phyloP scores from a whole-genome alignment of 192 early-diverging fungal genomes.

The Dispira parvispora region DNA sequence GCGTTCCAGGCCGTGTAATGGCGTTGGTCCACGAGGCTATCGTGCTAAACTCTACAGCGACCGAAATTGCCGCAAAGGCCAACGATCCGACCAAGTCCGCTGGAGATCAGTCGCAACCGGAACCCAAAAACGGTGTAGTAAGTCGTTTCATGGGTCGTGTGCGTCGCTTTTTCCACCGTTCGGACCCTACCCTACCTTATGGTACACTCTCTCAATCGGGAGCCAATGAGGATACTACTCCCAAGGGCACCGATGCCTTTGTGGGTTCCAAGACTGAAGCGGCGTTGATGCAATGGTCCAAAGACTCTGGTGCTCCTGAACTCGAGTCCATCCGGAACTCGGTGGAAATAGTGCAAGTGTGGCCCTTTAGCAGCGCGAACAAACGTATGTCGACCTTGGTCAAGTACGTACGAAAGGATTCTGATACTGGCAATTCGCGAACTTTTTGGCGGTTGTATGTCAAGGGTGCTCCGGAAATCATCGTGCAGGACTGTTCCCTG shows the following conservation, averaged over 20 bases:
- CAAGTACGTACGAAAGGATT: conserved; percentile 30
- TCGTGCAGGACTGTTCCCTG: conserved; percentile 45
- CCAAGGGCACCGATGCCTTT: conserved; percentile 18
- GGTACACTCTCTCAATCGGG: not conserved
- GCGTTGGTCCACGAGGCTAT: conserved; percentile 48
- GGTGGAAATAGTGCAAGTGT: conserved; percentile 46
- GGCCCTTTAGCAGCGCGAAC: conserved; percentile 81
- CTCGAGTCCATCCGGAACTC: conserved; percentile 47
- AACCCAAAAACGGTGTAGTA: not conserved
- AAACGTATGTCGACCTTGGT: conserved; percentile 88
- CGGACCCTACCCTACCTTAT: not conserved
- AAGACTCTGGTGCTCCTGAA: conserved; percentile 37
- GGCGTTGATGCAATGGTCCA: conserved; percentile 70
- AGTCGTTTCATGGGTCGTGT: too few species aligned
- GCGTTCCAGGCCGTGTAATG: conserved; percentile 24
- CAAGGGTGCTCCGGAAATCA: conserved; percentile 88
- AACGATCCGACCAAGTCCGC: too few species aligned
- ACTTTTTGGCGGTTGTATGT: conserved; percentile 57
- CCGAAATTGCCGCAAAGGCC: too few species aligned
- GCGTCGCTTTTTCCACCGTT: not conserved
- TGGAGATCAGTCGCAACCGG: not conserved
- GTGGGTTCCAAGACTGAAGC: conserved; percentile 92
- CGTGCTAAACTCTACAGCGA: conserved; percentile 64
- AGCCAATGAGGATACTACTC: too few species aligned
- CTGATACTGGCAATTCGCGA: conserved; percentile 19